phyloP scores from a whole-genome alignment of 163 green algal species.

The Chlorella variabilis region DNA sequence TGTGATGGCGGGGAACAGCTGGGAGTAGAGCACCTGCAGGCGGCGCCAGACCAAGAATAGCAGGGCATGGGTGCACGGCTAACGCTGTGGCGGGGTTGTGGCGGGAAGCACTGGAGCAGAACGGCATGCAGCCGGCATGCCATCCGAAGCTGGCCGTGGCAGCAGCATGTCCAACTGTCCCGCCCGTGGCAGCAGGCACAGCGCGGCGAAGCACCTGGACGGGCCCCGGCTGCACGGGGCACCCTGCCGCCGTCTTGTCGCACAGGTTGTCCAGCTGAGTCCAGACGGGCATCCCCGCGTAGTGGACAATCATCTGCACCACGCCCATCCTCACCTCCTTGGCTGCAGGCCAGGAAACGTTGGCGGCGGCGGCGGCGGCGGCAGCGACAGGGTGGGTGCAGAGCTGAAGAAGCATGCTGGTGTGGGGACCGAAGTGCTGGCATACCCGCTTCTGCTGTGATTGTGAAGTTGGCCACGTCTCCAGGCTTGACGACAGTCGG shows the following conservation, averaged over 20 bases:
- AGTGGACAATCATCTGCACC: constrained; percentile 26
- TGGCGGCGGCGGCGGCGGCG: too few relatives aligned
- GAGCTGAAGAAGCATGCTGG: background rate
- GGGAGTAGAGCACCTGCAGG: constrained; percentile 17
- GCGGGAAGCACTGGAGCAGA: too few relatives aligned
- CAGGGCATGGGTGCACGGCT: background rate
- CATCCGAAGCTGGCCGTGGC: too few relatives aligned
- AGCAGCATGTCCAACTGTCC: too few relatives aligned
- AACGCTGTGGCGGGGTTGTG: too few relatives aligned
- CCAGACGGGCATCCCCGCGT: constrained; percentile 30
- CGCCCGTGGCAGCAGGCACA: background rate
- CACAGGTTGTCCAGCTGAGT: constrained; percentile 30
- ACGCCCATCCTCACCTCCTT: background rate
- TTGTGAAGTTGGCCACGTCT: constrained; percentile 15
- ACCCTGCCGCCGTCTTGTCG: constrained; percentile 1
- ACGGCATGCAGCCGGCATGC: too few relatives aligned
- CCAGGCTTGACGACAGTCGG: constrained; percentile 10
- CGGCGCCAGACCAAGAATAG: too few relatives aligned
- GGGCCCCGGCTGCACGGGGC: constrained; percentile 1
- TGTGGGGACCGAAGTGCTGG: too few relatives aligned
- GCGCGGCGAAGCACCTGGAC: background rate
- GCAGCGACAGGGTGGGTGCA: too few relatives aligned
- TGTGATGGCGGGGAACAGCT: constrained; percentile 21
- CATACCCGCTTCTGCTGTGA: constrained; percentile 8
- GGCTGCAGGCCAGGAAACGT: background rate